These are phyloP conservation scores for Discostella stelligera DNA, from an alignment of 352 stramenopile species.

Conservation along the genomic window DNA sequence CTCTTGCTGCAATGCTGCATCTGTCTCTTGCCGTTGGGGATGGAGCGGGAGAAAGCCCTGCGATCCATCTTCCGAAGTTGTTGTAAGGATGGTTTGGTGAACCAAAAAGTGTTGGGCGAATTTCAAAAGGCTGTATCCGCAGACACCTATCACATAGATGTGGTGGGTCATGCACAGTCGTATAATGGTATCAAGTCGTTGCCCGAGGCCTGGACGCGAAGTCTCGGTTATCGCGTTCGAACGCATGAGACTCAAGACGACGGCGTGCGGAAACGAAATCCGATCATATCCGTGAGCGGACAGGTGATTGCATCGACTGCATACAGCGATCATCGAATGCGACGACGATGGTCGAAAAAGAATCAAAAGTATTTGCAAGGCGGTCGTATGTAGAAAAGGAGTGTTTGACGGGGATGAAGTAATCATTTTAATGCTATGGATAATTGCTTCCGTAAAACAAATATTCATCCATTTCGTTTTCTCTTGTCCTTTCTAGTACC, in stretches of 20 bases:
- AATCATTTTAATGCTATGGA: neutral
- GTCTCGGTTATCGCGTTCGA: slow-evolving; percentile 45
- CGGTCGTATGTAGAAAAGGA: slow-evolving; percentile 27
- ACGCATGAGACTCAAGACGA: slow-evolving; percentile 23
- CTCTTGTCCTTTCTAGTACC: slow-evolving; percentile 36
- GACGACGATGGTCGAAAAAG: slow-evolving; percentile 42
- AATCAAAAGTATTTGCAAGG: slow-evolving; percentile 53
- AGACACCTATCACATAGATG: slow-evolving; percentile 47
- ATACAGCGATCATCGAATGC: slow-evolving; percentile 56
- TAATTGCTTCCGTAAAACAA: neutral
- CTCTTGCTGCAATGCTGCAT: slow-evolving; percentile 41
- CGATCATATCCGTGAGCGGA: slow-evolving; percentile 51
- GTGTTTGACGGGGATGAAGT: neutral
- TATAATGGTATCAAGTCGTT: slow-evolving; percentile 42
- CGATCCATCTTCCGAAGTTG: slow-evolving; percentile 53
- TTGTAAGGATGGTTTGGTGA: slow-evolving; percentile 47
- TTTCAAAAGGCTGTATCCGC: slow-evolving; percentile 40
- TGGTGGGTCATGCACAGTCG: slow-evolving; percentile 36
- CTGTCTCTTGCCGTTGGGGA: slow-evolving; percentile 30
- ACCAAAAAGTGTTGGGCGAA: slow-evolving; percentile 37
- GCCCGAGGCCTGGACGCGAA: slow-evolving; percentile 50
- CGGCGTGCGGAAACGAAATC: slow-evolving; percentile 35
- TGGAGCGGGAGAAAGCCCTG: slow-evolving; percentile 42
- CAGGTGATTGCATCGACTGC: slow-evolving; percentile 39
- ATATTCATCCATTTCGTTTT: slow-evolving; percentile 34